Percentiles rank a stretch among this genome's conserved stretches.
These are phyloP conservation scores for Entamoeba histolytica DNA, from an alignment of 208 protist species.

Conservation along the genomic window DNA sequence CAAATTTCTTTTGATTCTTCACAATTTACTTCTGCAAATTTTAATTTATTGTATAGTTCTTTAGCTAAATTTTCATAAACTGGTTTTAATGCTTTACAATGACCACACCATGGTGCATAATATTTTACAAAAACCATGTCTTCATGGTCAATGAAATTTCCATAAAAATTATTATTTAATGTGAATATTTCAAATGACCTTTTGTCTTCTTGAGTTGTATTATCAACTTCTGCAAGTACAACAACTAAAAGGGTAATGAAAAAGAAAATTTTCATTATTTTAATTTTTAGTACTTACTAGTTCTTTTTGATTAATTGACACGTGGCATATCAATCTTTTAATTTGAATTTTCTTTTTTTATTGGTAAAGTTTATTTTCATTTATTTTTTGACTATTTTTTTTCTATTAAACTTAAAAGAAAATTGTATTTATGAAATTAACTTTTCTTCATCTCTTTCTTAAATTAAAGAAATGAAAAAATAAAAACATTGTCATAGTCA, in stretches of 20 bases:
- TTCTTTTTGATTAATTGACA: too few relatives aligned
- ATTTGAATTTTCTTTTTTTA: too few relatives aligned
- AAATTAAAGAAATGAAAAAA: not conserved
- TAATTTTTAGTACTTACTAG: too few relatives aligned
- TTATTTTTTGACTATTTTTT: too few relatives aligned
- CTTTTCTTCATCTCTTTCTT: not conserved
- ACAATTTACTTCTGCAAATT: slow-evolving; percentile 18
- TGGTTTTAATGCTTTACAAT: slow-evolving; percentile 16
- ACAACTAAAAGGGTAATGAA: too few relatives aligned
- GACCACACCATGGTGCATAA: slow-evolving; percentile 20
- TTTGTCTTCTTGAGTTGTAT: not conserved
- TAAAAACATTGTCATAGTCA: not conserved
- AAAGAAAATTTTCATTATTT: too few relatives aligned
- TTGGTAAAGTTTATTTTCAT: too few relatives aligned
- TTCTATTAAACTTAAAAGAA: too few relatives aligned
- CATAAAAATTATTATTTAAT: not conserved
- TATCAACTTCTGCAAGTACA: too few relatives aligned
- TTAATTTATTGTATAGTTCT: not conserved
- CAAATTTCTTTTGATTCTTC: slow-evolving; percentile 4
- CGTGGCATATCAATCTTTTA: too few relatives aligned
- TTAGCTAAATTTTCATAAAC: not conserved
- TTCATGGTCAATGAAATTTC: not conserved
- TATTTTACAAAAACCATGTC: slow-evolving; percentile 6
- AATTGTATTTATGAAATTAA: too few relatives aligned
- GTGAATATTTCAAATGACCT: not conserved